Evolutionary conservation across 768 basidiomycete species (phyloP).

Genomic region (Dentipellis fragilis): DNA sequence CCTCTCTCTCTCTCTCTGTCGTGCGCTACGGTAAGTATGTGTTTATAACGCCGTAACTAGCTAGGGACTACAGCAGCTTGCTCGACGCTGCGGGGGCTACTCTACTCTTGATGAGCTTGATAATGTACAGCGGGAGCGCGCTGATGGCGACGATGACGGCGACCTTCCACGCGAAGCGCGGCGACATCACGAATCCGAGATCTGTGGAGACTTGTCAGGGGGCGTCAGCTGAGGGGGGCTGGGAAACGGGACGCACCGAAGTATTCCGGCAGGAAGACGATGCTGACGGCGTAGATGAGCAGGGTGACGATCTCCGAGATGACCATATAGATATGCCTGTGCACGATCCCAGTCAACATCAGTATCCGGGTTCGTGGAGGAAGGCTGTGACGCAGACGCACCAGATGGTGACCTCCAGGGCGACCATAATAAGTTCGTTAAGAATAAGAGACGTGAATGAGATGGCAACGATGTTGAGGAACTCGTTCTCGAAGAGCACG

Average conservation of each 20-base stretch:
- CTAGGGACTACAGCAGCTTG: conserved; percentile 55
- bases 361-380: background rate
- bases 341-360: background rate
- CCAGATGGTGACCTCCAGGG: conserved; percentile 96
- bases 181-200: conserved; percentile 82
- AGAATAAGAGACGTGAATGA: conserved; percentile 93
- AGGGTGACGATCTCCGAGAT: conserved; percentile 85
- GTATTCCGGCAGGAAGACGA: conserved; percentile 91
- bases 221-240: conserved; percentile 1
- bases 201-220: conserved; percentile 36
- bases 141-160: conserved; percentile 92
- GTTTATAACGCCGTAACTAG: no score
- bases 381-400: no score
- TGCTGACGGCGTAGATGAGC: conserved; percentile 80
- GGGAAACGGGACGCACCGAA: conserved; percentile 57
- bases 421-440: conserved; percentile 99
- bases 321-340: conserved; percentile 92
- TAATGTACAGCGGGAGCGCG: conserved; percentile 81
- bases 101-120: conserved; percentile 79
- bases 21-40: no score
- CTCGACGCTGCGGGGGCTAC: conserved; percentile 90
- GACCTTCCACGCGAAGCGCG: conserved; percentile 89
- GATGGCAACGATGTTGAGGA: conserved; percentile 95
- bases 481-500: conserved; percentile 92
- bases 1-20: no score